phyloP scores from a whole-genome alignment of 2,329 filamentous ascomycete genomes.

The Pestalotiopsis fici region DNA sequence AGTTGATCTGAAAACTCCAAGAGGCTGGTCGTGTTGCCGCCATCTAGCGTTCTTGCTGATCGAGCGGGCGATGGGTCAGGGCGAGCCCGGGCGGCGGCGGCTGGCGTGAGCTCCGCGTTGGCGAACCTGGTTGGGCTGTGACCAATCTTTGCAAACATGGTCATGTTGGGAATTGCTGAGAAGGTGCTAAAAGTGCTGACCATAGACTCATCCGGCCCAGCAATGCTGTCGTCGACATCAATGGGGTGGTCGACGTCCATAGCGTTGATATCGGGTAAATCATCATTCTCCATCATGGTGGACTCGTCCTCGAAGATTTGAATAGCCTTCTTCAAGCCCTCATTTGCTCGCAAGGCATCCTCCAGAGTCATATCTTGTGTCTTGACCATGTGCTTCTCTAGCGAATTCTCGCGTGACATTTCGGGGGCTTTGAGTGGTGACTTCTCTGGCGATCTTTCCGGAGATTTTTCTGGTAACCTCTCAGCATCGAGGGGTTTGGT shows the following conservation, averaged over 20 bases:
- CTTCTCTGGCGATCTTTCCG: slow-evolving; percentile 45
- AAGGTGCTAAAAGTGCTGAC: slow-evolving; percentile 87
- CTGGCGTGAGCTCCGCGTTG: slow-evolving; percentile 34
- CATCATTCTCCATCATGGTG: slow-evolving; percentile 31
- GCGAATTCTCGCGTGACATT: slow-evolving; percentile 15
- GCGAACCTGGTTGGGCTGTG: slow-evolving; percentile 61
- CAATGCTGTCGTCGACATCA: slow-evolving; percentile 34
- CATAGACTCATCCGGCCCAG: slow-evolving; percentile 68
- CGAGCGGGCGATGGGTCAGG: slow-evolving; percentile 35
- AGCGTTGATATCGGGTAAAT: slow-evolving; percentile 29
- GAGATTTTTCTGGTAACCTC: slow-evolving; percentile 15
- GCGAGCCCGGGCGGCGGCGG: slow-evolving; percentile 36
- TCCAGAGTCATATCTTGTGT: slow-evolving; percentile 47
- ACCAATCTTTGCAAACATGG: slow-evolving; percentile 74
- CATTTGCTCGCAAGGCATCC: slow-evolving; percentile 55
- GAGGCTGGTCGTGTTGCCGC: slow-evolving; percentile 65
- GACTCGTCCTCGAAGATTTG: slow-evolving; percentile 61
- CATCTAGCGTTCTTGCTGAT: slow-evolving; percentile 41
- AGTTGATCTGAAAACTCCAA: slow-evolving; percentile 85
- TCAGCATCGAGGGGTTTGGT: slow-evolving; percentile 57
- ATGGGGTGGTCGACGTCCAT: slow-evolving; percentile 28
- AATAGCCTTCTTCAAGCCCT: slow-evolving; percentile 59
- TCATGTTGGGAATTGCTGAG: slow-evolving; percentile 87
- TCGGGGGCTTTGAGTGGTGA: slow-evolving; percentile 21
- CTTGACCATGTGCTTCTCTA: slow-evolving; percentile 17